phyloP scores from a whole-genome alignment of 192 early-diverging fungal species.

The Funneliformis geosporum region DNA sequence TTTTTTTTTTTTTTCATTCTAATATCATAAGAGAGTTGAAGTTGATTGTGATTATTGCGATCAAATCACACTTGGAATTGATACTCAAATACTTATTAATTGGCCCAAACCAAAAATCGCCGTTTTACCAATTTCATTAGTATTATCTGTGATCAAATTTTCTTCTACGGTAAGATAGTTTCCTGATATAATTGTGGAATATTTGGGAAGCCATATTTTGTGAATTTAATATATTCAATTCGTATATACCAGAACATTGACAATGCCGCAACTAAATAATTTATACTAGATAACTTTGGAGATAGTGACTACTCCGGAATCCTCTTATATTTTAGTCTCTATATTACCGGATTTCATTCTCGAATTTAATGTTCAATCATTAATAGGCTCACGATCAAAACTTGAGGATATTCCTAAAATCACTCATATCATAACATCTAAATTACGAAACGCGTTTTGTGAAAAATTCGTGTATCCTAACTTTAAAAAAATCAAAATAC shows the following conservation, averaged over 20 bases:
- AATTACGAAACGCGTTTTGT: conserved; percentile 66
- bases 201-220: background rate
- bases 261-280: conserved; percentile 6
- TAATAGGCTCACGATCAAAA: conserved; percentile 95
- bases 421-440: conserved; percentile 78
- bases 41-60: conserved; percentile 87
- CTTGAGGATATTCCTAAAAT: conserved; percentile 96
- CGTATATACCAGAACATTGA: background rate
- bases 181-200: background rate
- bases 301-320: conserved; percentile 44
- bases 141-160: conserved; percentile 84
- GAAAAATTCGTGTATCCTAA: conserved; percentile 78
- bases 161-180: conserved; percentile 73
- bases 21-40: conserved; percentile 60
- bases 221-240: background rate
- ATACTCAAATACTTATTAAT: conserved; percentile 91
- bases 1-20: conserved; percentile 26
- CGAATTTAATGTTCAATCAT: conserved; percentile 85
- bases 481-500: conserved; percentile 65
- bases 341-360: conserved; percentile 70
- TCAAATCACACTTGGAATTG: conserved; percentile 90
- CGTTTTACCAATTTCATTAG: conserved; percentile 87
- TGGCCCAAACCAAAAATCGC: conserved; percentile 91
- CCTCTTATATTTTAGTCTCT: conserved; percentile 56
- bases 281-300: conserved; percentile 44